These are phyloP conservation scores for Fusarium temperatum DNA, from an alignment of 2,329 filamentous ascomycete species.

Conservation along the genomic window DNA sequence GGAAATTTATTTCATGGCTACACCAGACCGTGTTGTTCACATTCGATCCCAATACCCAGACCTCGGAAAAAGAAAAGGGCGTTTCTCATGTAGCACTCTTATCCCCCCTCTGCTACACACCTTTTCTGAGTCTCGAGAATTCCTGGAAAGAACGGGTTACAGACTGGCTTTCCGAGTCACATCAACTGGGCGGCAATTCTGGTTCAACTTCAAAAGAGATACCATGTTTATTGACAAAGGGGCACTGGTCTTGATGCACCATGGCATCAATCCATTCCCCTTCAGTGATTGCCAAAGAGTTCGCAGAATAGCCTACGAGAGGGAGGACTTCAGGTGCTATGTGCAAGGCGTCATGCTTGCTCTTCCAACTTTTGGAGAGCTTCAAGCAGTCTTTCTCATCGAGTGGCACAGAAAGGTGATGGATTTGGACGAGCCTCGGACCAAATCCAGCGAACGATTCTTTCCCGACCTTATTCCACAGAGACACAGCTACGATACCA, in stretches of 20 bases:
- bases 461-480: neutral
- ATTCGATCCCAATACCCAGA: neutral
- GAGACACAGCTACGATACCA: neutral
- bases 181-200: neutral
- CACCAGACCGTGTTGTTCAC: neutral
- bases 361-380: neutral
- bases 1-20: neutral
- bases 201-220: neutral
- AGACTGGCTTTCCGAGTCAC: neutral
- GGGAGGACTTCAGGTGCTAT: accelerated
- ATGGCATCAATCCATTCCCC: neutral
- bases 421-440: accelerated
- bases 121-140: neutral
- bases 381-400: neutral
- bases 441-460: neutral
- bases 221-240: neutral
- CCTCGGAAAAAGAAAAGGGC: too few species aligned
- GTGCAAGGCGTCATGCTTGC: neutral
- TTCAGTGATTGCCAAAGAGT: neutral
- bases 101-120: neutral
- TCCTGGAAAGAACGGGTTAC: neutral
- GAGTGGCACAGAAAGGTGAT: neutral
- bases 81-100: neutral
- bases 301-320: neutral
- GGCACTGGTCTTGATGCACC: neutral